Conservation (phyloP, 345 rosid genomes). For the Ricinus communis region DNA sequence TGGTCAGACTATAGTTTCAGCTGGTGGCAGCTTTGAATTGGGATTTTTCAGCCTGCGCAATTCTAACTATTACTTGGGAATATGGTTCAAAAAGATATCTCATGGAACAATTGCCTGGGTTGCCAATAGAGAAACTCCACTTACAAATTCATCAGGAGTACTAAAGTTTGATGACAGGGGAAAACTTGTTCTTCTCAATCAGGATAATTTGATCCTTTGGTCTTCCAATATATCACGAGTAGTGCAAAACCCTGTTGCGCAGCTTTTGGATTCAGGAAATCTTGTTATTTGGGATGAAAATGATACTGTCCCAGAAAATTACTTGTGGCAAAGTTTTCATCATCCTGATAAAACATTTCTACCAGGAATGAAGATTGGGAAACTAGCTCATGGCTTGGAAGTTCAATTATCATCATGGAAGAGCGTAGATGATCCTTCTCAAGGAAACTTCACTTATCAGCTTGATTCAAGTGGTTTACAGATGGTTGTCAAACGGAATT, state of each 20-base stretch:
- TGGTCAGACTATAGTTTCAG: constrained; percentile 32
- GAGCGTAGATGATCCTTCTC: constrained; percentile 24
- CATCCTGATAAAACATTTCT: constrained; percentile 22
- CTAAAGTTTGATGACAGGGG: not conserved
- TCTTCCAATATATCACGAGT: constrained; percentile 15
- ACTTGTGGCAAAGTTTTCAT: constrained; percentile 30
- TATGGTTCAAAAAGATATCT: constrained; percentile 14
- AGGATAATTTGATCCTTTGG: constrained; percentile 17
- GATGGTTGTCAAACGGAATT: not conserved
- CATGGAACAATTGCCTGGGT: constrained; percentile 15
- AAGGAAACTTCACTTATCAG: not conserved
- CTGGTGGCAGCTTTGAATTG: constrained; percentile 24
- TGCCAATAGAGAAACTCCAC: constrained; percentile 23
- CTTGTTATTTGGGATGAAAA: constrained; percentile 21
- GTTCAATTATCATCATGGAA: constrained; percentile 4
- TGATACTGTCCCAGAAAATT: not conserved
- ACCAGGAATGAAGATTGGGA: constrained; percentile 22
- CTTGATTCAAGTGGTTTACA: constrained; percentile 7
- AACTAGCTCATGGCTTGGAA: not conserved
- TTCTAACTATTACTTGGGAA: constrained; percentile 8
- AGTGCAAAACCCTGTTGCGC: not conserved
- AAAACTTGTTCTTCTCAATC: constrained; percentile 4
- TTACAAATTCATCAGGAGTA: constrained; percentile 1
- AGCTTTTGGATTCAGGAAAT: constrained; percentile 30
- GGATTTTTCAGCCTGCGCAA: constrained; percentile 33